phyloP scores from a whole-genome alignment of 2,329 filamentous ascomycete genomes.

The Aspergillus spinulosporus region DNA sequence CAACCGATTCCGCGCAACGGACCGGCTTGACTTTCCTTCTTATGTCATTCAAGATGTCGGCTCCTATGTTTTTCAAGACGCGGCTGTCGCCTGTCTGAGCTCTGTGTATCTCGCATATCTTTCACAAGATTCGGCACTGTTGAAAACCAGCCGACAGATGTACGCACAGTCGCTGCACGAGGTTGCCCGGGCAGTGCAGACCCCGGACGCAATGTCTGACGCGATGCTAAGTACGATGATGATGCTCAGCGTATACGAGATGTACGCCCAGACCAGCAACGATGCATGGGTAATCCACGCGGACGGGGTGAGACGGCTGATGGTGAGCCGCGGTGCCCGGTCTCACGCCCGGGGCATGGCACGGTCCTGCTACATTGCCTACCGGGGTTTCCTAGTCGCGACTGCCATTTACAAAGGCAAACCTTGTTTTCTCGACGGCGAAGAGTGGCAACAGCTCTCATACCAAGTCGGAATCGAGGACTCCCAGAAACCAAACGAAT shows the following conservation, averaged over 20 bases:
- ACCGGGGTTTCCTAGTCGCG: conserved; percentile 40
- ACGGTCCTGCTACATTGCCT: conserved; percentile 38
- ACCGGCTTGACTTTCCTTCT: conserved; percentile 25
- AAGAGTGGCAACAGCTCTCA: conserved; percentile 35
- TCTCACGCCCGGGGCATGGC: conserved; percentile 33
- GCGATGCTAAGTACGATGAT: conserved; percentile 39
- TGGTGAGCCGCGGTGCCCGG: conserved; percentile 37
- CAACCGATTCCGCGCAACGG: conserved; percentile 29
- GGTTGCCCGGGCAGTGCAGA: conserved; percentile 31
- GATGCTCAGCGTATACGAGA: conserved; percentile 43
- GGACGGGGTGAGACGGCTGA: conserved; percentile 38
- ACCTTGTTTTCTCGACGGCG: conserved; percentile 38
- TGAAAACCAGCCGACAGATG: conserved; percentile 29
- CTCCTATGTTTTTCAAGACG: conserved; percentile 26
- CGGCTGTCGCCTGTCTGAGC: conserved; percentile 29
- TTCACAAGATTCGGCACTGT: conserved; percentile 25
- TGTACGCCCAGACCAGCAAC: conserved; percentile 40
- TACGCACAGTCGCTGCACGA: conserved; percentile 36
- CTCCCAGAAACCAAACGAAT: conserved; percentile 10
- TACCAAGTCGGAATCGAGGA: conserved; percentile 28
- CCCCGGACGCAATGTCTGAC: conserved; percentile 30
- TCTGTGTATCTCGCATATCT: conserved; percentile 30
- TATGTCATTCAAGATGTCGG: conserved; percentile 28
- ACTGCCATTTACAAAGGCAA: conserved; percentile 35
- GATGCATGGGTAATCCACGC: conserved; percentile 41